A percentile compares a stretch with the other conserved stretches of the same genome.
Evolutionary conservation across 495 filamentous ascomycete species (phyloP).

Genomic region (Physcia stellaris): DNA sequence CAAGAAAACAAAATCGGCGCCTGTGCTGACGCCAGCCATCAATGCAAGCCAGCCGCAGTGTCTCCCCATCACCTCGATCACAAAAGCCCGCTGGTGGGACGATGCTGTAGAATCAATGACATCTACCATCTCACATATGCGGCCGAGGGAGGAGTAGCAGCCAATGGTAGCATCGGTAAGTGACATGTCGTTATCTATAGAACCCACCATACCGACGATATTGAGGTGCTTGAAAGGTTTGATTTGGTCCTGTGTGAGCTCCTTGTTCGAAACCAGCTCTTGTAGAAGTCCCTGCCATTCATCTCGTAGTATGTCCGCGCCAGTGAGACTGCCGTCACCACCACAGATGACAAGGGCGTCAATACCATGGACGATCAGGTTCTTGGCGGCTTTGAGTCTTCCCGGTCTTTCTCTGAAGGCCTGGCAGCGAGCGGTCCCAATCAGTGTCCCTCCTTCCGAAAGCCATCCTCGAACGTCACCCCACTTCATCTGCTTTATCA

Average conservation of each 20-base stretch:
- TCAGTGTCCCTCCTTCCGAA: conserved; percentile 89
- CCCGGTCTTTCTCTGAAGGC: conserved; percentile 79
- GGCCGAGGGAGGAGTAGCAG: conserved; percentile 79
- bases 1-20: conserved; percentile 93
- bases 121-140: conserved; percentile 90
- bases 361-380: conserved; percentile 83
- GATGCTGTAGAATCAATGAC: conserved; percentile 93
- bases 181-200: conserved; percentile 97
- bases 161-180: conserved; percentile 97
- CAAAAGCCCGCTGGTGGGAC: conserved; percentile 95
- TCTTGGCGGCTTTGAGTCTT: conserved; percentile 73
- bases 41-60: conserved; percentile 97
- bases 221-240: conserved; percentile 69
- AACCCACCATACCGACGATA: conserved; percentile 91
- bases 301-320: conserved; percentile 80
- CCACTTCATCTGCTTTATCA: conserved; percentile 83
- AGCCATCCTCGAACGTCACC: conserved; percentile 90
- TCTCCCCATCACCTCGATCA: conserved; percentile 98
- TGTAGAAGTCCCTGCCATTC: conserved; percentile 82
- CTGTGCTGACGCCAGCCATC: conserved; percentile 91
- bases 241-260: conserved; percentile 56
- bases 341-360: conserved; percentile 94
- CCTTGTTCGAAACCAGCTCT: conserved; percentile 59
- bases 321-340: conserved; percentile 93
- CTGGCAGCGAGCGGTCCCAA: conserved; percentile 86